Base-by-base conservation (phyloP, 208 protist species). In the Leishmania tarentolae region DNA sequence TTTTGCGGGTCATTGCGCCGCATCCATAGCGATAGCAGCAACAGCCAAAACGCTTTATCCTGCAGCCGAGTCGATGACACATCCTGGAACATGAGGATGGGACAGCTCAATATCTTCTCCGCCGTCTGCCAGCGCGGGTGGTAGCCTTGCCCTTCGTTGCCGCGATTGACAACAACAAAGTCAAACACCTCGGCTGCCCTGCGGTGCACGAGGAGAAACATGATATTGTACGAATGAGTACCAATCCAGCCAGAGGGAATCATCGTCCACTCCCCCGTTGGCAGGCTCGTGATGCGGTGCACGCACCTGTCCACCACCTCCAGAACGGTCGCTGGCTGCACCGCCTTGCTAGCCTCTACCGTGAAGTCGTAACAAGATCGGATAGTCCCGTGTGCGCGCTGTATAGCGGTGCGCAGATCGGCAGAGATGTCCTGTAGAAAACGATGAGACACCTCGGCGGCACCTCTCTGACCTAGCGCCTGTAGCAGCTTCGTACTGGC, bases 11-110 rank as follows among this genome's bases (percentile, higher is more conserved):
- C 87, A 69, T 94, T 94, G 59, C 75, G 66, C 40, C 88, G 81
- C 87, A 94, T 93, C 89, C 89, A 96, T 56, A 96, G 78, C 37
- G 92, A 92, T n/a, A 94, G 74, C 50, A 89, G 68, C n/a, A 95
- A 47, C 57, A 94, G 72, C 93, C 93, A 97, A 78, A 94, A 97
- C 21, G 86, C 71, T 44, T 72, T 61, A 75, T 95, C 91, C 63
- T 81, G 56, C 65, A 95, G 72, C 63, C 88, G 75, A 24, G 65
- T 75, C 31, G 53, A 65, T 19, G 87, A 59, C 31, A 97, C 80
- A 21, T 86, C 35, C 24, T 91, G 77, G 57, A 97, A 83, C 46
- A 70, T 59, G n/a, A 97, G 72, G 44, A 92, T 80, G 2, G 92
- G 90, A 53, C 86, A 90, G 52, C 59, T 74, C 35, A 79, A 40